Base-by-base conservation (phyloP, 306 rosid species). In the Fagus sylvatica region DNA sequence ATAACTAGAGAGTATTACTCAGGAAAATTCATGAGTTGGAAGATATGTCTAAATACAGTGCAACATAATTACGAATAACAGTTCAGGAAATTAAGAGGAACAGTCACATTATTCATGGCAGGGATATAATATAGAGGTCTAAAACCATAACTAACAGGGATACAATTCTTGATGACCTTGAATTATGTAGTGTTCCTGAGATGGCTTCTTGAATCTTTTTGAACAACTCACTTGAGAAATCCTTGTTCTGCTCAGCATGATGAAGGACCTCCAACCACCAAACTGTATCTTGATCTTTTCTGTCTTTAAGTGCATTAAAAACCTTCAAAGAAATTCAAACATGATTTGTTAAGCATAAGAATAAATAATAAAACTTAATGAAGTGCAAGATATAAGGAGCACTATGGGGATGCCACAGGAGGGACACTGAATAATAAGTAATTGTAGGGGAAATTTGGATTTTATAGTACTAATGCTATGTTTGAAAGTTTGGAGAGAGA, bases 231-330 rank as follows among this genome's bases (percentile, higher is more conserved):
- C 75, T 51, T 3, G 88, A 88, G 78, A 88, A 88, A 79, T 89
- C 97, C 84, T 86, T 84, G 83, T 80, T 84, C 89, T 89, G 88
- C 82, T 95, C 98, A 41, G 96, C 95, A 74, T 88, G 83, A 67
- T 87, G 79, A 80, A 93, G 91, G 69, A 92, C 98, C 78, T 95
- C 98, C 86, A 92, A 70, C 98, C 98, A 92, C 98, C 98, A 95
- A 74, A 76, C 72, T 10, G 74, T 37, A 46, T 77, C n/a, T 74
- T 77, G 87, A 84, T 83, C 79, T 80, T 83, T 81, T 61, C 80
- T 77, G 72, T 82, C 84, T 10, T 76, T 59, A 78, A 87, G 76
- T 71, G 88, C 85, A 37, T 80, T 85, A 51, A 85, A 74, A 60
- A 95, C 93, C 98, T 95, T 79, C 85, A 81, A 69, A 66, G 73